Base-by-base conservation (phyloP, 768 basidiomycete species). In the Suillus subalutaceus region DNA sequence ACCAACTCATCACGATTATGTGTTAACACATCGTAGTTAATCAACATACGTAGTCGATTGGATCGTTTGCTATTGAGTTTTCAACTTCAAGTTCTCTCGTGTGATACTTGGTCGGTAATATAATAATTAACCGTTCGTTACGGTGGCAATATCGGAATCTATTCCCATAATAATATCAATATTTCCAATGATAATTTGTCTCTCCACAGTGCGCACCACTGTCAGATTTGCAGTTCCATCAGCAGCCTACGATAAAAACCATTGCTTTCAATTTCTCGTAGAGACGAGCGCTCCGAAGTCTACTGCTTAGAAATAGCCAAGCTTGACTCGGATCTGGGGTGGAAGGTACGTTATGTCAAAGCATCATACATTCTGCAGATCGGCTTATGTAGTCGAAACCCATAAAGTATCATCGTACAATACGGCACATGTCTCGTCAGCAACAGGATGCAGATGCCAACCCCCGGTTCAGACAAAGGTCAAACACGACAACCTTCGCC, bases 401-500 rank as follows among this genome's bases (percentile, higher is more conserved):
- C 26, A 30, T 15, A 64, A 43, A 32, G 63, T 12, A 61, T 30
- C 53, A 57, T 35, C 16, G 26, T 32, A 37, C 50, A 53, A 46
- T 46, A 43, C 20, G 56, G 48, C 67, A 67, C 67, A 77, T 77
- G 76, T 76, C 76, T 48, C 77, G 71, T 70, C 63, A 68, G 46
- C 78, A 72, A 63, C 52, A 70, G 64, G 77, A 81, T 72, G 63
- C 75, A 66, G 74, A 77, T 66, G 73, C 71, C 44, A 57, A 62
- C 46, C 70, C 72, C 69, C 79, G 72, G 65, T 41, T 73, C 60
- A 76, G 82, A 62, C 81, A 79, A 64, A 74, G 82, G 61, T 79
- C 83, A 20, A 82, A 82, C 67, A 83, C 83, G 32, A 81, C 76
- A 30, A 74, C 79, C 8, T 83, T 84, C 56, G 65, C 79, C 10